Evolutionary conservation across 805 yeast species (phyloP).

Genomic region (Diddensiella santjacobensis): DNA sequence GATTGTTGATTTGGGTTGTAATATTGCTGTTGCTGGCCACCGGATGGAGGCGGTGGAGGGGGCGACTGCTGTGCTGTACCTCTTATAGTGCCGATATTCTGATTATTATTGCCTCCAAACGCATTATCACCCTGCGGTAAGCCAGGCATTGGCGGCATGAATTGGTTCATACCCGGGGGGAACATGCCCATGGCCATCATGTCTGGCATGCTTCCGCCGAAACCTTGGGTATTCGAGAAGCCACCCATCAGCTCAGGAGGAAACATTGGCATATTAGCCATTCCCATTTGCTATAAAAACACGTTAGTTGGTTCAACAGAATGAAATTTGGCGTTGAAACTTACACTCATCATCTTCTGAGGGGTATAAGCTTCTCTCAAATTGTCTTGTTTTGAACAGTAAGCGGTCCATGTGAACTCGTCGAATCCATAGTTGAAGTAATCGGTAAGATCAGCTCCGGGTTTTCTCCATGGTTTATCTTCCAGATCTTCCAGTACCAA

Average conservation of each 20-base stretch:
- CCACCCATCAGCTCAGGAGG: slow-evolving; percentile 35
- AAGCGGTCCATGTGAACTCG: slow-evolving; percentile 93
- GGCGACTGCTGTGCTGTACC: not conserved
- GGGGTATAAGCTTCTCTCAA: slow-evolving; percentile 77
- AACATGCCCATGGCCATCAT: slow-evolving; percentile 37
- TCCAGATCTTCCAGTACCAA: slow-evolving; percentile 75
- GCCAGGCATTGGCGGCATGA: slow-evolving; percentile 2
- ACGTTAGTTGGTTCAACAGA: not conserved
- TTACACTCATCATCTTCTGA: slow-evolving; percentile 56
- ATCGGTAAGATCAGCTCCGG: slow-evolving; percentile 92
- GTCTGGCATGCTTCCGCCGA: slow-evolving; percentile 24
- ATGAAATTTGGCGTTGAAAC: not conserved
- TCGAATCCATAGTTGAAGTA: slow-evolving; percentile 96
- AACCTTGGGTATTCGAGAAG: slow-evolving; percentile 6
- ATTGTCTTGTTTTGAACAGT: slow-evolving; percentile 83
- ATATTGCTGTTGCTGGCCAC: not conserved
- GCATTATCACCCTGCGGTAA: not conserved
- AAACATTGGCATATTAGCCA: slow-evolving; percentile 20
- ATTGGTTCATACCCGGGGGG: slow-evolving; percentile 25
- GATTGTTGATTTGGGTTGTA: not conserved
- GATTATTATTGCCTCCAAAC: not conserved
- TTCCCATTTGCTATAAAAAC: slow-evolving; percentile 6
- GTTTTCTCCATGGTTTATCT: slow-evolving; percentile 97
- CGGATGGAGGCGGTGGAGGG: not conserved
- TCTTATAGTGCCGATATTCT: not conserved